phyloP scores from a whole-genome alignment of 805 yeast species.

The Sugiyamaella valdiviana region DNA sequence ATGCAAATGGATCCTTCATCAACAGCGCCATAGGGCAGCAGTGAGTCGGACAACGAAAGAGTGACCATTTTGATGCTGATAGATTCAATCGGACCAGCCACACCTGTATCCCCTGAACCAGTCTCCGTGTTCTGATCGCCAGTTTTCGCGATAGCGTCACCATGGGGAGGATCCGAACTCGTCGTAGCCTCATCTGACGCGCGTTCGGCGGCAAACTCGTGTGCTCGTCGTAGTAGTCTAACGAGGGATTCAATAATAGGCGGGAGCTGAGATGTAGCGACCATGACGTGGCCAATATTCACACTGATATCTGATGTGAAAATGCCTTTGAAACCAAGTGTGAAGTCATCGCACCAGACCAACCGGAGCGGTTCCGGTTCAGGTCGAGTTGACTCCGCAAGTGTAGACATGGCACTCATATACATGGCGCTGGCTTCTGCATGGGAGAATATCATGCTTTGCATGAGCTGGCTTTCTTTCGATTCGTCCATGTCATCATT shows the following conservation, averaged over 20 bases:
- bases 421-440: constrained; percentile 66
- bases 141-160: no score
- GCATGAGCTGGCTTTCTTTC: constrained; percentile 16
- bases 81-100: not conserved
- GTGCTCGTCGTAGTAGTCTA: not conserved
- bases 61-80: not conserved
- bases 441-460: constrained; percentile 59
- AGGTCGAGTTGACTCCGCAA: constrained; percentile 27
- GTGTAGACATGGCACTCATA: constrained; percentile 70
- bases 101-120: no score
- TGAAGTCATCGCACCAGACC: constrained; percentile 4
- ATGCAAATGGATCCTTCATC: not conserved
- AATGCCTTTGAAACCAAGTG: constrained; percentile 24
- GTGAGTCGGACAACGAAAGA: not conserved
- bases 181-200: not conserved
- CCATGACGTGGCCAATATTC: constrained; percentile 7
- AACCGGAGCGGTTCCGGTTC: constrained; percentile 13
- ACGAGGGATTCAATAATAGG: not conserved
- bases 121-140: no score
- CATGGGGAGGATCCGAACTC: not conserved
- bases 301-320: constrained; percentile 25
- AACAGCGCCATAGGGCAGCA: not conserved
- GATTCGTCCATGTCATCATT: constrained; percentile 16
- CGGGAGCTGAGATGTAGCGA: constrained; percentile 7
- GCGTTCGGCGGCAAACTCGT: not conserved